phyloP scores from a whole-genome alignment of 805 yeast genomes.

The Candida endomychidarum region DNA sequence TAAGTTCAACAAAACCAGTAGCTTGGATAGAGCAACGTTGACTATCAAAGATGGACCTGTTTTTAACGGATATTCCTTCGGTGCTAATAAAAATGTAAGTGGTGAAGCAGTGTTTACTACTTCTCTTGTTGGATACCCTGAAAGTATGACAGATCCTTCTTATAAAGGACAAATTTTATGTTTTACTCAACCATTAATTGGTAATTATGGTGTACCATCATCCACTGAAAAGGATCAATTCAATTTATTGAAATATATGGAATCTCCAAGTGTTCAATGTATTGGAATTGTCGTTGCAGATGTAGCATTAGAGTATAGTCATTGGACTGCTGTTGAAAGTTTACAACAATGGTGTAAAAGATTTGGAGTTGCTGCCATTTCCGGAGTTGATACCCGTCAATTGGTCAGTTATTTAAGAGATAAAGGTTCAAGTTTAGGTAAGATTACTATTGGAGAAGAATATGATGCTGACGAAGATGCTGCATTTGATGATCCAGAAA shows the following conservation, averaged over 20 bases:
- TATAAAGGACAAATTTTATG: slow-evolving; percentile 96
- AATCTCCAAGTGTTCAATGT: slow-evolving; percentile 88
- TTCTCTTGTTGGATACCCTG: slow-evolving; percentile 97
- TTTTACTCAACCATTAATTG: slow-evolving; percentile 95
- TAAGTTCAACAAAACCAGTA: slow-evolving; percentile 36
- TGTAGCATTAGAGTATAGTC: slow-evolving; percentile 94
- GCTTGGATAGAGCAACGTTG: slow-evolving; percentile 79
- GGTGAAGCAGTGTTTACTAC: slow-evolving; percentile 99
- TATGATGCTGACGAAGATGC: slow-evolving; percentile 91
- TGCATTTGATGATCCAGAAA: slow-evolving; percentile 87
- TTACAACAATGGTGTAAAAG: slow-evolving; percentile 94
- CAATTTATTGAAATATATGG: slow-evolving; percentile 85
- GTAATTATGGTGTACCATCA: slow-evolving; percentile 98
- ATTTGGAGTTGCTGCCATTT: slow-evolving; percentile 90
- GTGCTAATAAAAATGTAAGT: slow-evolving; percentile 86
- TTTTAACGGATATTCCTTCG: slow-evolving; percentile 91
- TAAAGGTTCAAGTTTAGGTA: slow-evolving; percentile 91
- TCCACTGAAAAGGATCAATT: slow-evolving; percentile 76
- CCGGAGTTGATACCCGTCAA: slow-evolving; percentile 97
- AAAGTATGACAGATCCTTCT: slow-evolving; percentile 98
- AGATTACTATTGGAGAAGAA: slow-evolving; percentile 85
- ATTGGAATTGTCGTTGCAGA: slow-evolving; percentile 96
- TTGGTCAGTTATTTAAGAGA: slow-evolving; percentile 91
- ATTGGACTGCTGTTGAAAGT: slow-evolving; percentile 98
- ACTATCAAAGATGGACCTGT: slow-evolving; percentile 92